Evolutionary conservation across 2,329 filamentous ascomycete genomes (phyloP).

Genomic region (Didymella keratinophila): DNA sequence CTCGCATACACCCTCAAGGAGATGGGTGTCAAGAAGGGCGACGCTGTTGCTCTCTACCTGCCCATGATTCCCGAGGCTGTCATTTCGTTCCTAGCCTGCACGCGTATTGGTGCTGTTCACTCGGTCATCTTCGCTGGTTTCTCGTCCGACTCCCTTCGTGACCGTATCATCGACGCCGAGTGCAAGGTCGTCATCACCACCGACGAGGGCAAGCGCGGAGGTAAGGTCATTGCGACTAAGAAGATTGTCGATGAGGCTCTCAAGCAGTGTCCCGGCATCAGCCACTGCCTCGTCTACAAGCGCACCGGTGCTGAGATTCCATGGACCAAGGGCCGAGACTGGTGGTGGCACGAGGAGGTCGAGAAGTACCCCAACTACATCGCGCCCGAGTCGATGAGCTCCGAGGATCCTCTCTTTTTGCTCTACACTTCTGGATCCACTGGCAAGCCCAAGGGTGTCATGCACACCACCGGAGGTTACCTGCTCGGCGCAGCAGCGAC

Average conservation of each 20-base stretch:
- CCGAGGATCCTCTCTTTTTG: conserved; percentile 95
- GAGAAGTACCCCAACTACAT: conserved; percentile 96
- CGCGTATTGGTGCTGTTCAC: conserved; percentile 93
- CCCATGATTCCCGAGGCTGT: conserved; percentile 99
- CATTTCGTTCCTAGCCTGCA: conserved; percentile 87
- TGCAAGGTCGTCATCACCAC: conserved; percentile 96
- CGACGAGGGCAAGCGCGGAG: conserved; percentile 96
- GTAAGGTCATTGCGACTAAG: conserved; percentile 97
- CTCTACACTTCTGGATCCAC: conserved; percentile 98
- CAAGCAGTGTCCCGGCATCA: conserved; percentile 91
- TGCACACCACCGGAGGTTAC: conserved; percentile 97
- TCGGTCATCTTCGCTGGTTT: conserved; percentile 98
- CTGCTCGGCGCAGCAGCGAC: conserved; percentile 92
- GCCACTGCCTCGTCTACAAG: conserved; percentile 88
- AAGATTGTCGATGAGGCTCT: conserved; percentile 98
- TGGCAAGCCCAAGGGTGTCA: conserved; percentile 97
- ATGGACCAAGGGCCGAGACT: conserved; percentile 86
- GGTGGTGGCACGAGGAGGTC: conserved; percentile 99
- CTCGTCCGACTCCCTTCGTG: conserved; percentile 92
- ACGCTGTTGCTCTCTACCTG: conserved; percentile 95
- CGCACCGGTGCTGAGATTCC: conserved; percentile 92
- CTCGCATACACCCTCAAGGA: conserved; percentile 88
- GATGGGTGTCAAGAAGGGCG: conserved; percentile 96
- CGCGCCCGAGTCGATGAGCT: conserved; percentile 84
- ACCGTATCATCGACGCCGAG: conserved; percentile 89